Evolutionary conservation across 2,329 filamentous ascomycete genomes (phyloP).

Genomic region (Exophiala mesophila): DNA sequence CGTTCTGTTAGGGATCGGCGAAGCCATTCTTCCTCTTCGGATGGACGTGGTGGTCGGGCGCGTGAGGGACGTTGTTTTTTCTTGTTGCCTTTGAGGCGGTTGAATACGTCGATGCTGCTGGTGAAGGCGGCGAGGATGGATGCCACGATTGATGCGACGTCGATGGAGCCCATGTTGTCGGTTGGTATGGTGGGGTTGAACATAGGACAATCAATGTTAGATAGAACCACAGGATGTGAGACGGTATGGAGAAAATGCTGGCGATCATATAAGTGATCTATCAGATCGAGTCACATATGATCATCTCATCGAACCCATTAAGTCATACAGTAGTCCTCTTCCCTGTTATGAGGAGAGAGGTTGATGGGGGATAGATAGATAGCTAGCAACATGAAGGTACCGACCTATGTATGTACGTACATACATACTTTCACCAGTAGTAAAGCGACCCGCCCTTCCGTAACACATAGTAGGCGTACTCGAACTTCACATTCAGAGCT

Average conservation of each 20-base stretch:
- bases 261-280: too few species aligned
- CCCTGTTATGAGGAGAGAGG: background rate
- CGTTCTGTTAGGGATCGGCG: conserved; percentile 20
- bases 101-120: conserved; percentile 23
- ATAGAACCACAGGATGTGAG: too few species aligned
- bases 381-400: too few species aligned
- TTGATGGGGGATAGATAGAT: too few species aligned
- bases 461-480: too few species aligned
- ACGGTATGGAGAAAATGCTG: too few species aligned
- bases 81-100: conserved; percentile 21
- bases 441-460: too few species aligned
- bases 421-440: too few species aligned
- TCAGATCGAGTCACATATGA: background rate
- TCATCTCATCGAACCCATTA: background rate
- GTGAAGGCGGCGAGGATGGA: conserved; percentile 26
- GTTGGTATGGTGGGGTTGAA: too few species aligned
- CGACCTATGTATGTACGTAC: too few species aligned
- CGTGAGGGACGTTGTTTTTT: conserved; percentile 13
- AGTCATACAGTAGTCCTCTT: background rate
- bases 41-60: conserved; percentile 17
- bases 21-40: conserved; percentile 24
- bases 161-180: conserved; percentile 20
- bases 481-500: too few species aligned
- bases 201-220: too few species aligned
- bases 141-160: conserved; percentile 24